phyloP scores from a whole-genome alignment of 2,329 filamentous ascomycete species.

The Ophiognomonia clavigignenti-juglandacearum region DNA sequence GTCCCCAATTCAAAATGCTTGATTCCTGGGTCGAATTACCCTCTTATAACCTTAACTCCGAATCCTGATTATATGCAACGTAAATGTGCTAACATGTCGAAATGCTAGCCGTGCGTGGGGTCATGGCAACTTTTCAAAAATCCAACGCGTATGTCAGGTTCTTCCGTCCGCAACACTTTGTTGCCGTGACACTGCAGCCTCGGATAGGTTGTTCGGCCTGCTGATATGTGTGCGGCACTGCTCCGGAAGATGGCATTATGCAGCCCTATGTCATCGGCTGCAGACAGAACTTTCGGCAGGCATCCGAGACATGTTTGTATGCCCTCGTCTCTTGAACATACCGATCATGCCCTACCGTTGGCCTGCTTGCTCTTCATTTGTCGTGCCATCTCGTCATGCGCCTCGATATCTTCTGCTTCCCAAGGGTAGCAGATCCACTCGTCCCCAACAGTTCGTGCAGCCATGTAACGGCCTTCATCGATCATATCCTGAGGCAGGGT shows the following conservation, averaged over 20 bases:
- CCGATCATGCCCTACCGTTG: conserved; percentile 8
- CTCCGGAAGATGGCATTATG: neutral
- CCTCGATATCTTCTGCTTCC: conserved; percentile 92
- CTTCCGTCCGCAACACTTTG: too few species aligned
- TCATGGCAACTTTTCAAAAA: too few species aligned
- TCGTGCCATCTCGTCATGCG: conserved; percentile 72
- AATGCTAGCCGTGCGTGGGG: too few species aligned
- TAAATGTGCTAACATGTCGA: too few species aligned
- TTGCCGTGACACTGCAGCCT: too few species aligned
- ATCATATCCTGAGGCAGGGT: conserved; percentile 74
- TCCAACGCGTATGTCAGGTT: too few species aligned
- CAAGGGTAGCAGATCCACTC: conserved; percentile 99
- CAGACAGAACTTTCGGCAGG: neutral
- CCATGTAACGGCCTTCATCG: conserved; percentile 67
- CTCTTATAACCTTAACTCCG: too few species aligned
- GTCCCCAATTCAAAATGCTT: too few species aligned
- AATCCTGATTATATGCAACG: too few species aligned
- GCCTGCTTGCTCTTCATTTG: conserved; percentile 30
- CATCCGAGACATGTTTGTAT: neutral
- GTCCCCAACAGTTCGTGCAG: conserved; percentile 84
- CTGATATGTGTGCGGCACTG: too few species aligned
- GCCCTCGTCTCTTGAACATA: neutral
- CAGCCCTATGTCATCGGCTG: neutral
- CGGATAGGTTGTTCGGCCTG: too few species aligned
- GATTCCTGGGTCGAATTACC: too few species aligned